Conservation (phyloP, 108 stramenopile species). For the Nitzschia inconspicua region DNA sequence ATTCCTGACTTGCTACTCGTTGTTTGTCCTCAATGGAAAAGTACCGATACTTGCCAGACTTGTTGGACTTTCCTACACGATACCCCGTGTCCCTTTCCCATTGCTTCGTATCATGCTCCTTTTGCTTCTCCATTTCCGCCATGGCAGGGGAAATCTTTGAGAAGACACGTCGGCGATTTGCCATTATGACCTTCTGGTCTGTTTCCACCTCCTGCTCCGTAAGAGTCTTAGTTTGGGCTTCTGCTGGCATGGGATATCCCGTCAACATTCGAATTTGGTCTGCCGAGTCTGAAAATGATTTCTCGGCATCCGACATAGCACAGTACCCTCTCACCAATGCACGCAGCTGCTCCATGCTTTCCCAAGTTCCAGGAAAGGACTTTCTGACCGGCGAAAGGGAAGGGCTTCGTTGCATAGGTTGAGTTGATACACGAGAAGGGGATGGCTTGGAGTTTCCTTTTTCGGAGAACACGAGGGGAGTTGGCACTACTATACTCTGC, state of each 20-base stretch:
- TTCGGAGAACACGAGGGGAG: neutral
- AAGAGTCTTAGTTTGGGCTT: neutral
- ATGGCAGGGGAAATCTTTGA: constrained; percentile 27
- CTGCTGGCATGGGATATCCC: constrained; percentile 18
- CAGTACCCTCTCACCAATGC: constrained; percentile 34
- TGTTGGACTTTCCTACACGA: constrained; percentile 19
- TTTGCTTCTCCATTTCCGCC: constrained; percentile 29
- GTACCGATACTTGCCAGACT: constrained; percentile 38
- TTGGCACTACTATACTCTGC: constrained; percentile 36
- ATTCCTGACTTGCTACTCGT: constrained; percentile 23
- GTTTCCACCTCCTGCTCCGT: neutral
- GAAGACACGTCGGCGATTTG: constrained; percentile 15
- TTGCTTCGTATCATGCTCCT: constrained; percentile 16
- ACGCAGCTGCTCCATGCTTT: constrained; percentile 25
- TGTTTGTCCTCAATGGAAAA: constrained; percentile 21
- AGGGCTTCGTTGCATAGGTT: neutral
- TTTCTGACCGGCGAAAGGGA: neutral
- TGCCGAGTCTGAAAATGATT: constrained; percentile 3
- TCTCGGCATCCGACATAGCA: constrained; percentile 11
- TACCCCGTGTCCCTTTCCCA: constrained; percentile 22
- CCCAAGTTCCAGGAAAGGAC: constrained; percentile 3
- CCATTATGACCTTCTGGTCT: constrained; percentile 2
- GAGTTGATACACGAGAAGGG: neutral
- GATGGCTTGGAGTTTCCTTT: neutral
- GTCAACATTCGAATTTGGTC: constrained; percentile 17